These are phyloP conservation scores for Alternaria brassicae DNA, from an alignment of 2,329 filamentous ascomycete species.

Conservation along the genomic window DNA sequence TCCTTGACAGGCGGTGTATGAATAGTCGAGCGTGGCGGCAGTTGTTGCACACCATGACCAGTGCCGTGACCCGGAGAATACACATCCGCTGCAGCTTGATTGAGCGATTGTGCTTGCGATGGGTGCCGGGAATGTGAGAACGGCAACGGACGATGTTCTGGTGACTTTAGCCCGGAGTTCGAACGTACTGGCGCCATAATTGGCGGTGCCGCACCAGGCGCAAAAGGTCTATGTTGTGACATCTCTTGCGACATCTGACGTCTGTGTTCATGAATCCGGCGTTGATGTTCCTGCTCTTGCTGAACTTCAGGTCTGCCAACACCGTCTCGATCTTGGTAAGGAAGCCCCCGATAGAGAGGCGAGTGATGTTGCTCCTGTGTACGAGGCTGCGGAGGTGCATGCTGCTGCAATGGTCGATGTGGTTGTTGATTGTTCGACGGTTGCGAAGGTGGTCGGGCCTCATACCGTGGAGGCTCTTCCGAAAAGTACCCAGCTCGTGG, in stretches of 20 bases:
- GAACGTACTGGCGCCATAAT: slow-evolving; percentile 38
- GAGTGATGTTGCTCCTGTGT: slow-evolving; percentile 39
- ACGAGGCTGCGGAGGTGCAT: slow-evolving; percentile 34
- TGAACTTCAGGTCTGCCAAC: slow-evolving; percentile 34
- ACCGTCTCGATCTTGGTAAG: slow-evolving; percentile 40
- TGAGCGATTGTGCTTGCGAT: slow-evolving; percentile 34
- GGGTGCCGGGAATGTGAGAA: slow-evolving; percentile 39
- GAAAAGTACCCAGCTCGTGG: slow-evolving; percentile 49
- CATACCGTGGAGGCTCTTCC: slow-evolving; percentile 40
- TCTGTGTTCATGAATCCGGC: slow-evolving; percentile 38
- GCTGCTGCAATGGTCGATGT: slow-evolving; percentile 37
- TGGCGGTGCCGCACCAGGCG: slow-evolving; percentile 24
- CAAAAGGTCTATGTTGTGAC: slow-evolving; percentile 35
- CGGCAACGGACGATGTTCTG: slow-evolving; percentile 41
- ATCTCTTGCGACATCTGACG: slow-evolving; percentile 45
- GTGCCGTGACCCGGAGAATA: slow-evolving; percentile 28
- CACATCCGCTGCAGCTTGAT: slow-evolving; percentile 31
- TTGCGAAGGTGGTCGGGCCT: slow-evolving; percentile 41
- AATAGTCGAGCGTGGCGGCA: slow-evolving; percentile 33
- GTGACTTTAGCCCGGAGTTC: slow-evolving; percentile 35
- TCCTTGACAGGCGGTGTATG: slow-evolving; percentile 47
- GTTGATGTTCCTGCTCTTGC: slow-evolving; percentile 42
- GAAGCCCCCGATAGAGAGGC: slow-evolving; percentile 31
- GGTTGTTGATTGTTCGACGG: slow-evolving; percentile 31
- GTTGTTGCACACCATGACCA: slow-evolving; percentile 28